phyloP scores from a whole-genome alignment of 345 rosid species.

The Kandelia obovata region DNA sequence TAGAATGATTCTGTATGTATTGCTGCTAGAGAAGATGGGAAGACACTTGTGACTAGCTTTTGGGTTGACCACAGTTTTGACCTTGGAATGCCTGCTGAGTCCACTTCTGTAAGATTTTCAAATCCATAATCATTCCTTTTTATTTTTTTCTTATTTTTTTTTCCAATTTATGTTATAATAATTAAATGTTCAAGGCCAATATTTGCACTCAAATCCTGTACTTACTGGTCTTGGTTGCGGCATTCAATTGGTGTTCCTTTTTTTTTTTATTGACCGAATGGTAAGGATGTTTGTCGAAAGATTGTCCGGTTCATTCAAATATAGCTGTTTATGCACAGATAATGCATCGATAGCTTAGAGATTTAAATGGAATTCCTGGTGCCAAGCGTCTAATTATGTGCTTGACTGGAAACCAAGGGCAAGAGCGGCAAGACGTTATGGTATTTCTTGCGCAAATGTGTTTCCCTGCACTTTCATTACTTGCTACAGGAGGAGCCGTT shows the following conservation, averaged over 20 bases:
- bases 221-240: no score
- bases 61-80: conserved; percentile 90
- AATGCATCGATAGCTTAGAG: conserved; percentile 66
- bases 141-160: neutral
- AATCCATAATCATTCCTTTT: neutral
- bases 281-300: no score
- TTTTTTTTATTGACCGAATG: no score
- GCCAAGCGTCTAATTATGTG: conserved; percentile 55
- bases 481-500: neutral
- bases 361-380: conserved; percentile 82
- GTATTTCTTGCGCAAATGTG: conserved; percentile 32
- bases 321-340: conserved; percentile 36
- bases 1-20: conserved; percentile 83
- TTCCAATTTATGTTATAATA: no score
- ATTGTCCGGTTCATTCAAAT: no score
- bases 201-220: no score
- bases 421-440: conserved; percentile 90
- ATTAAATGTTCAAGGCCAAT: no score
- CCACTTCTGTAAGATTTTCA: conserved; percentile 56
- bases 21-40: conserved; percentile 66
- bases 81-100: conserved; percentile 59
- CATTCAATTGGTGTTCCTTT: no score
- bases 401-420: conserved; percentile 87
- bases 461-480: conserved; percentile 4
- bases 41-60: conserved; percentile 57